Evolutionary conservation across 805 yeast species (phyloP).

Genomic region (Scheffersomyces ergatensis): DNA sequence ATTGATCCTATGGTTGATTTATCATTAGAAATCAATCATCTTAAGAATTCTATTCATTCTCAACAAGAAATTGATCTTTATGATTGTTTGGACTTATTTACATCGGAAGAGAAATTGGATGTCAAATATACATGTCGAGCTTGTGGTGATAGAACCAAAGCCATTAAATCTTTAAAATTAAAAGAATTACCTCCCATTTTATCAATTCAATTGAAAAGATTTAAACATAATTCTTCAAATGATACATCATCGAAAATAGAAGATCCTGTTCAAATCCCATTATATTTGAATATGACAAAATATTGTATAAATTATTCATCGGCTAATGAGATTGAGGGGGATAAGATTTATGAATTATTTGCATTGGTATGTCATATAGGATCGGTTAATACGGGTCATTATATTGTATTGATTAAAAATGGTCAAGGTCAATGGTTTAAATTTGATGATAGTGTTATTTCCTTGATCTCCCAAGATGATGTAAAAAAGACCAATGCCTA

Average conservation of each 20-base stretch:
- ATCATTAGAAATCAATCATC: constrained; percentile 64
- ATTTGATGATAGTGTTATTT: constrained; percentile 86
- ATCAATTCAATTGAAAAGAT: constrained; percentile 80
- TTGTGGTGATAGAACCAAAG: constrained; percentile 63
- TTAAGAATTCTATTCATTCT: constrained; percentile 24
- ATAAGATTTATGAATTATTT: constrained; percentile 70
- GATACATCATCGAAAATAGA: constrained; percentile 69
- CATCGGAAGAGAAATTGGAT: constrained; percentile 74
- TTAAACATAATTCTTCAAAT: constrained; percentile 54
- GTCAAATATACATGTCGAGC: constrained; percentile 65
- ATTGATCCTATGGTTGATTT: constrained; percentile 89
- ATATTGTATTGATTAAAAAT: constrained; percentile 73
- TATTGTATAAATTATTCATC: constrained; percentile 51
- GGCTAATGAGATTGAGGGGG: constrained; percentile 15
- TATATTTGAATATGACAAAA: constrained; percentile 66
- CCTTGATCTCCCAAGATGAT: constrained; percentile 59
- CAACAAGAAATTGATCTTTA: constrained; percentile 35
- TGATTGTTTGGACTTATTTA: constrained; percentile 74
- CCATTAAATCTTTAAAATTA: constrained; percentile 67
- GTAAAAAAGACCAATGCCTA: constrained; percentile 78
- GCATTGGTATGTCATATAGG: constrained; percentile 91
- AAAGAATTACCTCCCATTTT: constrained; percentile 73
- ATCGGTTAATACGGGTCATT: constrained; percentile 94
- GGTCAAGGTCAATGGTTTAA: constrained; percentile 81
- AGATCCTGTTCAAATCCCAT: constrained; percentile 68